Evolutionary conservation across 2,329 filamentous ascomycete genomes (phyloP).

Genomic region (Ophiostoma populinum): DNA sequence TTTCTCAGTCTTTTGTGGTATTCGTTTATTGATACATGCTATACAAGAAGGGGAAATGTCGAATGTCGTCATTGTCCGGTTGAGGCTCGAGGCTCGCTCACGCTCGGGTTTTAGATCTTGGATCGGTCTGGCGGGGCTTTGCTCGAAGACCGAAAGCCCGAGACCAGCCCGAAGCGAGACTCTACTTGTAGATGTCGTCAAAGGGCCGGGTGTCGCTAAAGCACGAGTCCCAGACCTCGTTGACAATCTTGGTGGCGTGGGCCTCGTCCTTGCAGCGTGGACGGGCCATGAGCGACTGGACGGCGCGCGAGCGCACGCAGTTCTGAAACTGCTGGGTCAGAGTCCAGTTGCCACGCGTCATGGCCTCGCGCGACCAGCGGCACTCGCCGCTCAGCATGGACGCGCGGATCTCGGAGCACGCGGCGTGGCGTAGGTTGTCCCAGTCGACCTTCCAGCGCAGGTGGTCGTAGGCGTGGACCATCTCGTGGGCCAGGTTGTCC

Average conservation of each 20-base stretch:
- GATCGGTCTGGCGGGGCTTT: too few species aligned
- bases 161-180: too few species aligned
- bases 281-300: conserved; percentile 60
- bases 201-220: conserved; percentile 89
- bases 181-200: conserved; percentile 80
- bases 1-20: background rate
- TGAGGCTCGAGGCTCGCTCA: too few species aligned
- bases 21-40: conserved; percentile 2
- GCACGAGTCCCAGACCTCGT: conserved; percentile 98
- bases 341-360: conserved; percentile 69
- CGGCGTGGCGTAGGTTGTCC: conserved; percentile 66
- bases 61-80: too few species aligned
- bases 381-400: conserved; percentile 90
- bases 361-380: conserved; percentile 72
- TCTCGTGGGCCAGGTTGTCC: conserved; percentile 89
- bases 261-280: conserved; percentile 71
- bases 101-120: too few species aligned
- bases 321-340: conserved; percentile 86
- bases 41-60: conserved; percentile 2
- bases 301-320: conserved; percentile 70
- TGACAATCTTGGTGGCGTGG: conserved; percentile 74
- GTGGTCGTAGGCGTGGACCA: conserved; percentile 95
- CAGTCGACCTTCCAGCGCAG: conserved; percentile 81
- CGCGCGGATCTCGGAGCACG: conserved; percentile 92
- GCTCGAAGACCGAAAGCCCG: too few species aligned